Conservation (phyloP, 2,329 filamentous ascomycete species). For the Blastomyces parvus region DNA sequence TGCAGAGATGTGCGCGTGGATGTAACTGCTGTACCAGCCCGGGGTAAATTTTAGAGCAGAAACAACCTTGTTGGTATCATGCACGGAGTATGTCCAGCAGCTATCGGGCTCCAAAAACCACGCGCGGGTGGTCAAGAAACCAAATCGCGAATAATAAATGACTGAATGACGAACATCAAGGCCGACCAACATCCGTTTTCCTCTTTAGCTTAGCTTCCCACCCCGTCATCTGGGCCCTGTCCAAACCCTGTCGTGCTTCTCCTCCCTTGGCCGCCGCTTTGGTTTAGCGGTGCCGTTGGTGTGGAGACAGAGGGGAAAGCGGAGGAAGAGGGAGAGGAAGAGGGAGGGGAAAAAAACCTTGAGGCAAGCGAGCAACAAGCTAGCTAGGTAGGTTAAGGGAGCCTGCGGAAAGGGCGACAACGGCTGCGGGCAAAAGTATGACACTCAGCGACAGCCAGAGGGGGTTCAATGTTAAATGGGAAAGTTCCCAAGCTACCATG, state of each 20-base stretch:
- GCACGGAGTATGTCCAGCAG: no score
- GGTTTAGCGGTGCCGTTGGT: not conserved
- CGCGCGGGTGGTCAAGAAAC: not conserved
- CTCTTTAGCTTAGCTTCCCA: not conserved
- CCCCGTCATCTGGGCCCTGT: not conserved
- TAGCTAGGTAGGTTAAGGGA: not conserved
- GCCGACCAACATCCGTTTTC: not conserved
- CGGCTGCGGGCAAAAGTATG: not conserved
- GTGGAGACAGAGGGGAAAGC: not conserved
- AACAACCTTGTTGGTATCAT: not conserved
- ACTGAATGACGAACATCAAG: not conserved
- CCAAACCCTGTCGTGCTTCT: not conserved
- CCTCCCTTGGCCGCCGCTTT: not conserved
- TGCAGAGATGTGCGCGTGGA: not conserved
- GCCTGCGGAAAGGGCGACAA: not conserved
- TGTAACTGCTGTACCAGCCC: constrained; percentile 1
- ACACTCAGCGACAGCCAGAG: no score
- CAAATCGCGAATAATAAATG: not conserved
- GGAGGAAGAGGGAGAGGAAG: no score
- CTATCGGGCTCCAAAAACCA: not conserved
- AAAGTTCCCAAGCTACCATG: not conserved
- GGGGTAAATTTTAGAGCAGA: not conserved
- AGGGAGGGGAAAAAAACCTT: no score
- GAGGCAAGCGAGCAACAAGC: no score
- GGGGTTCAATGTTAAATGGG: no score